Evolutionary conservation across 805 yeast genomes (phyloP).

Genomic region (Metschnikowia anglica): DNA sequence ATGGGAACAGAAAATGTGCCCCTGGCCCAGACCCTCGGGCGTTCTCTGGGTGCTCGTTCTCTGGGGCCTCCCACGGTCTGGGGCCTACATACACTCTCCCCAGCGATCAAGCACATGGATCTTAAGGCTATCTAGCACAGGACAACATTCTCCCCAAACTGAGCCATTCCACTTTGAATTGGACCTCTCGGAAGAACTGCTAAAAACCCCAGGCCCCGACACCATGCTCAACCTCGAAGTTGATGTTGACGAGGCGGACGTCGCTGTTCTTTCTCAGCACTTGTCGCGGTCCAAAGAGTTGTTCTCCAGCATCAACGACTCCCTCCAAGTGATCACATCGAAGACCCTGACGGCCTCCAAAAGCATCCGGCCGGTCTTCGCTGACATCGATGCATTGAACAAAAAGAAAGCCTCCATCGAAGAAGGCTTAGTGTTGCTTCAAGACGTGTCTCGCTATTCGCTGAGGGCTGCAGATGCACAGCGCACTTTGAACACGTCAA

Average conservation of each 20-base stretch:
- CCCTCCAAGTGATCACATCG: constrained; percentile 52
- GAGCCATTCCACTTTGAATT: not conserved
- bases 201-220: not conserved
- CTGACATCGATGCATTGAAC: constrained; percentile 57
- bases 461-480: constrained; percentile 43
- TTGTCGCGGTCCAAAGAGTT: constrained; percentile 57
- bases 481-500: constrained; percentile 30
- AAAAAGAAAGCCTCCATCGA: constrained; percentile 57
- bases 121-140: too few relatives aligned
- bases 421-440: constrained; percentile 50
- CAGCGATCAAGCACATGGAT: too few relatives aligned
- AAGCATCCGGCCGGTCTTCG: constrained; percentile 70
- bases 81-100: too few relatives aligned
- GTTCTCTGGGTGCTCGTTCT: too few relatives aligned
- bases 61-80: too few relatives aligned
- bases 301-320: constrained; percentile 52
- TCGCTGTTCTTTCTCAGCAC: constrained; percentile 76
- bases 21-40: too few relatives aligned
- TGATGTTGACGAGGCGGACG: constrained; percentile 79
- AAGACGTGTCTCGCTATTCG: constrained; percentile 54
- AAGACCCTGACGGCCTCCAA: constrained; percentile 56
- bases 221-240: constrained; percentile 22
- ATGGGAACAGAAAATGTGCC: too few relatives aligned
- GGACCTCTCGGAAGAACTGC: not conserved
- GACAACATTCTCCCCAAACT: too few relatives aligned